Percentiles rank a stretch among this genome's conserved stretches.
Evolutionary conservation across 306 rosid species (phyloP).

Genomic region (Corylus americana): DNA sequence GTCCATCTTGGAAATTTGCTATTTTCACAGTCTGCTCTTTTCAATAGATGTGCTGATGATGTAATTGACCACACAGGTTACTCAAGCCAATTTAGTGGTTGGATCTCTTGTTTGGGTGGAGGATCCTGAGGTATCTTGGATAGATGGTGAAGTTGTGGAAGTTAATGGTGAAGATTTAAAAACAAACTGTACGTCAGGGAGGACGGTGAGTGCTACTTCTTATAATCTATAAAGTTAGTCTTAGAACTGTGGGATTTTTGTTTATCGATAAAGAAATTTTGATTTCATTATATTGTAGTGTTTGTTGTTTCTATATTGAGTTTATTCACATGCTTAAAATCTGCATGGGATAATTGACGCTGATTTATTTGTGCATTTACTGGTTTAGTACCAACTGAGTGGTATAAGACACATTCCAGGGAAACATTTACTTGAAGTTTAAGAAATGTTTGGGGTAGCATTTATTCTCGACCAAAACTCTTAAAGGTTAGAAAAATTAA

Average conservation of each 20-base stretch:
- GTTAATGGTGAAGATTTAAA: constrained; percentile 47
- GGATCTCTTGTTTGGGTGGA: constrained; percentile 80
- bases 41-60: constrained; percentile 22
- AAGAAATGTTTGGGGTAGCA: background rate
- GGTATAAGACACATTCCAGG: background rate
- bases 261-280: background rate
- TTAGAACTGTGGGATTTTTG: background rate
- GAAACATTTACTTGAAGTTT: background rate
- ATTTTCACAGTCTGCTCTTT: constrained; percentile 7
- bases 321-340: background rate
- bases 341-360: background rate
- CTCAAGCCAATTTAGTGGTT: constrained; percentile 47
- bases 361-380: background rate
- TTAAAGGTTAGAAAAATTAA: background rate
- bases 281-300: background rate
- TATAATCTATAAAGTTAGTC: constrained; percentile 1
- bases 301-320: background rate
- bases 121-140: constrained; percentile 78
- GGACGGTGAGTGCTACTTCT: constrained; percentile 49
- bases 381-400: background rate
- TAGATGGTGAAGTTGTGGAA: constrained; percentile 75
- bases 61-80: constrained; percentile 54
- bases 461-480: background rate
- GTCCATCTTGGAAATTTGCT: background rate
- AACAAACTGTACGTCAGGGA: constrained; percentile 50